These are phyloP conservation scores for Fusarium pilosicola DNA, from an alignment of 2,329 filamentous ascomycete species.

Conservation along the genomic window DNA sequence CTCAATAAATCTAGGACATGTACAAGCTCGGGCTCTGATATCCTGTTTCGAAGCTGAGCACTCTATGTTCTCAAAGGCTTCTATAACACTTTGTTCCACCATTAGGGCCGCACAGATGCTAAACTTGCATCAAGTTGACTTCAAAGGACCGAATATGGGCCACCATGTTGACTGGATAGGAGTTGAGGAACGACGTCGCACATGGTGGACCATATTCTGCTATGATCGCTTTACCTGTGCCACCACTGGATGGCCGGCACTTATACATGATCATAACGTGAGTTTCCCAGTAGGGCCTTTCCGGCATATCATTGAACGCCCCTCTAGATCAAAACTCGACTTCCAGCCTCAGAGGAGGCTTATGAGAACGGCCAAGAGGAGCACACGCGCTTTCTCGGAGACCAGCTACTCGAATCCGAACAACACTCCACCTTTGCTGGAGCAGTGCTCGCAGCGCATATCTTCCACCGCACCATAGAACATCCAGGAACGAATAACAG, in stretches of 20 bases:
- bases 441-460: constrained; percentile 4
- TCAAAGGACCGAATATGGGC: no score
- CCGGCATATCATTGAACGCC: neutral
- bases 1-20: neutral
- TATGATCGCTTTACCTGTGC: constrained; percentile 20
- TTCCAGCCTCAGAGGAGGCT: constrained; percentile 9
- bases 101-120: constrained; percentile 12
- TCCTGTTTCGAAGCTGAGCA: constrained; percentile 22
- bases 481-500: neutral
- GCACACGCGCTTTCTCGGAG: constrained; percentile 1
- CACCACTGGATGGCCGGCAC: constrained; percentile 20
- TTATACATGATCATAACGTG: neutral
- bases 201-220: constrained; percentile 26
- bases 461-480: constrained; percentile 19
- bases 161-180: neutral
- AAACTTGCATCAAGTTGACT: neutral
- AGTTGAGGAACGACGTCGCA: constrained; percentile 12
- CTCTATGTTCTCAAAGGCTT: constrained; percentile 21
- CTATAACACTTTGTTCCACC: constrained; percentile 9
- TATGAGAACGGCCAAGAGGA: constrained; percentile 5
- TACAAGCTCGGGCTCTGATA: constrained; percentile 5
- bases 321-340: constrained; percentile 6
- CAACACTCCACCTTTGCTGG: constrained; percentile 9
- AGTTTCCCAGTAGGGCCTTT: neutral
- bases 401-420: constrained; percentile 3